Percentiles rank a stretch among this genome's conserved stretches.
Evolutionary conservation across 257 asterid genomes (phyloP).

Genomic region (Paulownia fortunei): DNA sequence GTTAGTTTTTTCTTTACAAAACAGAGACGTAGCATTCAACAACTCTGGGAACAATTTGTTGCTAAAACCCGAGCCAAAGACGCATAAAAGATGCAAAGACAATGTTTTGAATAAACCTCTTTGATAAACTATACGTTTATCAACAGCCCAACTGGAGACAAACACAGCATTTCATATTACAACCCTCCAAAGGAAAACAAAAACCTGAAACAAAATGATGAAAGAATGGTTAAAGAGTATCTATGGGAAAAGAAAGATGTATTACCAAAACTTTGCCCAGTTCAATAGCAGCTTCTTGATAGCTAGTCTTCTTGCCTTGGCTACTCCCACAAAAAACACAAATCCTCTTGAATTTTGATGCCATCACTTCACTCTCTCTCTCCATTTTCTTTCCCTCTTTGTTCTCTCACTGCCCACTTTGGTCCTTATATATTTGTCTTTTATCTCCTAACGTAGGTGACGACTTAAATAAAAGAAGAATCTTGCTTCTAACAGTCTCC

Average conservation of each 20-base stretch:
- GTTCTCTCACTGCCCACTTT: constrained; percentile 6
- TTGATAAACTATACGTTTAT: neutral
- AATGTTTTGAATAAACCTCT: constrained; percentile 13
- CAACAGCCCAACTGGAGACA: constrained; percentile 19
- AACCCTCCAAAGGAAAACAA: neutral
- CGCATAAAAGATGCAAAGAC: constrained; percentile 12
- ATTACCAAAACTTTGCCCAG: constrained; percentile 81
- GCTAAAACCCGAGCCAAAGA: neutral
- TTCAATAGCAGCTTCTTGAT: constrained; percentile 90
- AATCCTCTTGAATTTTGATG: constrained; percentile 79
- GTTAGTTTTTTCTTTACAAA: too few relatives aligned
- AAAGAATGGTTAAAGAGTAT: neutral
- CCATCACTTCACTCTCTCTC: constrained; percentile 55
- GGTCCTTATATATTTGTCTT: constrained; percentile 13
- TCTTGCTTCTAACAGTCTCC: constrained; percentile 43
- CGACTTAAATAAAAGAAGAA: constrained; percentile 39
- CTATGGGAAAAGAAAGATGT: neutral
- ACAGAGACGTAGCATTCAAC: too few relatives aligned
- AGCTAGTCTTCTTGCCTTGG: constrained; percentile 87
- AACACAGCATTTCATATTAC: too few relatives aligned
- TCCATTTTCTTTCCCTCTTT: constrained; percentile 50
- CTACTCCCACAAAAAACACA: constrained; percentile 97
- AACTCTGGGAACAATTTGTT: too few relatives aligned
- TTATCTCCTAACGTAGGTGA: constrained; percentile 31
- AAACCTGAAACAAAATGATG: neutral